A percentile compares a stretch with the other conserved stretches of the same genome.
Evolutionary conservation across 1,139 yeast genomes (phyloP).

Genomic region (Scheffersomyces stambukii): DNA sequence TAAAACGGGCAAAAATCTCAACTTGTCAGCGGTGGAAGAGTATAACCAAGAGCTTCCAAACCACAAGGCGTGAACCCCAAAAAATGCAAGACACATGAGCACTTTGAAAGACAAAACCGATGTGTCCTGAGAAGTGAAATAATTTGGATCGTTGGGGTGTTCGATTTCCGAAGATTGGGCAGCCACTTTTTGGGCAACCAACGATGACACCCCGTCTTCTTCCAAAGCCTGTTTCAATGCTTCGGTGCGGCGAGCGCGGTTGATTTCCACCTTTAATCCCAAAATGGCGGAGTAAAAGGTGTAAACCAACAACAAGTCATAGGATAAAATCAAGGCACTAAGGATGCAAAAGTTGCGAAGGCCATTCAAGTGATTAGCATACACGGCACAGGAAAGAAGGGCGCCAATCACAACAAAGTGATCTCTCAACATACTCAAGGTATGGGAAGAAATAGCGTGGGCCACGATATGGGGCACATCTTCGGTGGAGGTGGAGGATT

Average conservation of each 20-base stretch:
- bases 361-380: slow-evolving; percentile 71
- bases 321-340: slow-evolving; percentile 66
- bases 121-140: slow-evolving; percentile 23
- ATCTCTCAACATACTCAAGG: slow-evolving; percentile 73
- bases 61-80: slow-evolving; percentile 73
- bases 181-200: slow-evolving; percentile 56
- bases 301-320: slow-evolving; percentile 70
- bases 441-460: slow-evolving; percentile 62
- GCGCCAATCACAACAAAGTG: slow-evolving; percentile 74
- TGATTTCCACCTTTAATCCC: slow-evolving; percentile 86
- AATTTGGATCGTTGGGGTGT: slow-evolving; percentile 26
- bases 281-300: slow-evolving; percentile 86
- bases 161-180: slow-evolving; percentile 58
- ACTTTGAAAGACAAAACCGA: slow-evolving; percentile 62
- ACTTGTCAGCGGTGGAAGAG: slow-evolving; percentile 24
- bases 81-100: slow-evolving; percentile 62
- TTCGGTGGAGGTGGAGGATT: slow-evolving; percentile 30
- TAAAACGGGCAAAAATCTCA: slow-evolving; percentile 16
- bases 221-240: slow-evolving; percentile 78
- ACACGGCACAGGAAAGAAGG: slow-evolving; percentile 60
- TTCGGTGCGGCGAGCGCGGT: slow-evolving; percentile 81
- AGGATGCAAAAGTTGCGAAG: slow-evolving; percentile 80
- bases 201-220: slow-evolving; percentile 85
- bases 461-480: slow-evolving; percentile 47
- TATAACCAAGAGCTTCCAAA: slow-evolving; percentile 71